Conservation (phyloP, 1,139 yeast species). For the Taiozyma sp. region DNA sequence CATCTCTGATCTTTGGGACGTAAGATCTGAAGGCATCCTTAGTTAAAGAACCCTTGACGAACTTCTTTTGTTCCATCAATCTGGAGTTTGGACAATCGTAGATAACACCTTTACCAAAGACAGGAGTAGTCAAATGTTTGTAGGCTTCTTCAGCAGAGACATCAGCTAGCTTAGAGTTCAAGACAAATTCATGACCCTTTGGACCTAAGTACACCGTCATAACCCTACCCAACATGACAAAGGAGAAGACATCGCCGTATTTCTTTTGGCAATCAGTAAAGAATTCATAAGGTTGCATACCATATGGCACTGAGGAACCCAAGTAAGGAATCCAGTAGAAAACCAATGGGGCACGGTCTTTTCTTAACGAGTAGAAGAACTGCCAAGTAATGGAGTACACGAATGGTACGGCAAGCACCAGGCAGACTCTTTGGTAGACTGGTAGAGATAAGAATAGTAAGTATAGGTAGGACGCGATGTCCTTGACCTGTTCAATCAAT, state of each 20-base stretch:
- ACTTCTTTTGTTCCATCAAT: constrained; percentile 97
- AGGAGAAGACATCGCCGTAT: constrained; percentile 91
- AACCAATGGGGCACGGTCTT: constrained; percentile 82
- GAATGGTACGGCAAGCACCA: constrained; percentile 32
- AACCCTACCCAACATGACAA: constrained; percentile 79
- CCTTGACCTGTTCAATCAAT: constrained; percentile 10
- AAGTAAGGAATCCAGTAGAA: constrained; percentile 95
- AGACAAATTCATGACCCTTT: constrained; percentile 94
- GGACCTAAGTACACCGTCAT: constrained; percentile 98
- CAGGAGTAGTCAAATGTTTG: constrained; percentile 93
- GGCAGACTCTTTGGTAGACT: constrained; percentile 27
- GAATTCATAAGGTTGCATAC: constrained; percentile 90
- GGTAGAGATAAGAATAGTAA: constrained; percentile 25
- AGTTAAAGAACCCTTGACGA: constrained; percentile 86
- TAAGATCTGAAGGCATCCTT: constrained; percentile 78
- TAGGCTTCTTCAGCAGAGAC: constrained; percentile 97
- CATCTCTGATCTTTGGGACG: constrained; percentile 86
- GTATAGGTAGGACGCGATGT: constrained; percentile 10
- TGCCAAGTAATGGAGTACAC: constrained; percentile 68
- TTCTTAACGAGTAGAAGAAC: constrained; percentile 63
- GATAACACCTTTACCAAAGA: constrained; percentile 94
- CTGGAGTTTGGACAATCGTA: constrained; percentile 94
- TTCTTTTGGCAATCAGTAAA: constrained; percentile 72
- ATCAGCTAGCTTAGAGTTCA: constrained; percentile 84
- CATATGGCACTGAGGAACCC: constrained; percentile 85